Evolutionary conservation across 148 eudicot species (phyloP).

Genomic region (Chenopodium suecicum): DNA sequence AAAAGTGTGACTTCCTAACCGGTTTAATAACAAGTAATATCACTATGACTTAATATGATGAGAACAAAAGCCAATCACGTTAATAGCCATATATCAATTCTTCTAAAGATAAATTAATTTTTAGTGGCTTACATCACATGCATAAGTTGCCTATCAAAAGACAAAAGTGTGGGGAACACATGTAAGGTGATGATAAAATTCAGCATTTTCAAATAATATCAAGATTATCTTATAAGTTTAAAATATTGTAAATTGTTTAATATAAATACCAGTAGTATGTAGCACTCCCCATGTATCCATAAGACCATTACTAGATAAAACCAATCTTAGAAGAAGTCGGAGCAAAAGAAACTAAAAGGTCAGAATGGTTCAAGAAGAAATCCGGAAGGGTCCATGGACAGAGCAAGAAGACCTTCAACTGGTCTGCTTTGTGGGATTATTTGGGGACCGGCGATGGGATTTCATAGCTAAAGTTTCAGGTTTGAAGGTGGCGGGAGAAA

Average conservation of each 20-base stretch:
- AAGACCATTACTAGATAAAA: constrained; percentile 19
- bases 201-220: constrained; percentile 30
- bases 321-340: constrained; percentile 16
- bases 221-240: constrained; percentile 35
- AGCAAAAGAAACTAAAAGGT: constrained; percentile 10
- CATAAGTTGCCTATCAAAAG: constrained; percentile 47
- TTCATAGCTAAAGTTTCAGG: constrained; percentile 99
- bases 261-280: constrained; percentile 37
- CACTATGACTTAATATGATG: constrained; percentile 11
- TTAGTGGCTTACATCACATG: constrained; percentile 62
- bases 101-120: constrained; percentile 19
- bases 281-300: constrained; percentile 17
- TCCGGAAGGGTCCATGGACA: constrained; percentile 92
- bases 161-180: constrained; percentile 43
- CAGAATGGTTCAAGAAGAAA: constrained; percentile 52
- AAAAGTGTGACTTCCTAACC: constrained; percentile 20
- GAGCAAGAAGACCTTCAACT: constrained; percentile 91
- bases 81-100: constrained; percentile 48
- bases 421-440: constrained; percentile 78
- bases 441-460: constrained; percentile 98
- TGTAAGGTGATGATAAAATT: constrained; percentile 53
- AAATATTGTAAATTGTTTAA: constrained; percentile 20
- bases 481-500: constrained; percentile 99
- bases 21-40: constrained; percentile 14
- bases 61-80: constrained; percentile 30